Evolutionary conservation across 148 eudicot genomes (phyloP), one percentile per base, ranked within the genome.

Genomic region (Bassia scoparia): DNA sequence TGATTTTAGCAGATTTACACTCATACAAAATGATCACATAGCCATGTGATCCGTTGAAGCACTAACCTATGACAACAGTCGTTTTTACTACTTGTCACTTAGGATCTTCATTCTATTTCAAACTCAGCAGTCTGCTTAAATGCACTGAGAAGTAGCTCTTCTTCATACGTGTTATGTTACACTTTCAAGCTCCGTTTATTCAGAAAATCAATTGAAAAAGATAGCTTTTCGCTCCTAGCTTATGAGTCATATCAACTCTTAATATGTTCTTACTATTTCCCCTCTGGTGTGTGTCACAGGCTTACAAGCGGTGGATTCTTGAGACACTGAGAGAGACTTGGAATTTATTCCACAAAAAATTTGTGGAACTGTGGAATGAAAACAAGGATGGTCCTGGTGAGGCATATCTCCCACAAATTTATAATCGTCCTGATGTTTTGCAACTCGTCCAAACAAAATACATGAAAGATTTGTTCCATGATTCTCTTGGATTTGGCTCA

Each of bases 401-500:
- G 77, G 98, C 96, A 34, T 95, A 95, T 87, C 97, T 95, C 77
- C 84, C 88, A 9, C 88, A 74, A 68, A 86, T 95, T 29, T 95
- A 91, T 77, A 87, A 88, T 71, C 84, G 86, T 72, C 75, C 85
- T 69, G 87, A 85, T 71, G 82, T 95, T 78, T 85, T 80, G 79
- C 83, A 67, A 80, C 85, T 83, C 46, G 76, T 85, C 55, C 90
- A 88, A 74, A 66, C 80, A 64, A 87, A 82, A 73, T 95, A 75
- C 72, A 88, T 95, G 89, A 66, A 38, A 64, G 89, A 91, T 41
- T 62, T 95, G 79, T 80, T 95, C 81, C 91, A 91, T 24, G 98
- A 91, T 77, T 71, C 89, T 56, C 91, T 95, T 71, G 98, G 98
- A 77, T 95, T 95, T 78, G 97, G 93, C 67, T 82, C 98, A 74